Evolutionary conservation across 1,139 yeast genomes (phyloP).

Genomic region (Ogataea hybrid): DNA sequence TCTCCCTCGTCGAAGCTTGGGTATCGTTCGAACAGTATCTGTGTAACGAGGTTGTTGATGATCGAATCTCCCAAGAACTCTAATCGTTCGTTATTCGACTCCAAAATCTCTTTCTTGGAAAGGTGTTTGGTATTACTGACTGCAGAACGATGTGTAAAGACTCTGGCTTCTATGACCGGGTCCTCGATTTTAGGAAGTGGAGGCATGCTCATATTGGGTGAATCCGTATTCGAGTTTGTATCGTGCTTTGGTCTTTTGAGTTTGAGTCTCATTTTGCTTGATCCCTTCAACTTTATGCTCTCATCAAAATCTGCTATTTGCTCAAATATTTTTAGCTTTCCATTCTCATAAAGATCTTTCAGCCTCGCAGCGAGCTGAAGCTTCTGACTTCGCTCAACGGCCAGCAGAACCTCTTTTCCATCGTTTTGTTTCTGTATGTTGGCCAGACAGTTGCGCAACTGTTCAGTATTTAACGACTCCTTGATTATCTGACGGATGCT

Average conservation of each 20-base stretch:
- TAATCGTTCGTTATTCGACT: constrained; percentile 80
- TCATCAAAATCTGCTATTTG: constrained; percentile 33
- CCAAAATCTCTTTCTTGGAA: constrained; percentile 53
- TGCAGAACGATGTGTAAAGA: constrained; percentile 79
- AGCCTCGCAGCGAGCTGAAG: constrained; percentile 59
- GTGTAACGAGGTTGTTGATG: constrained; percentile 69
- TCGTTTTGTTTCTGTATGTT: constrained; percentile 11
- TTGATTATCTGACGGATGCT: constrained; percentile 49
- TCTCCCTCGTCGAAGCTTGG: constrained; percentile 82
- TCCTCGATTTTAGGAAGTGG: constrained; percentile 66
- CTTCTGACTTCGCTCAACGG: constrained; percentile 52
- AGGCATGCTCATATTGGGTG: constrained; percentile 45
- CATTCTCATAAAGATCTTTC: constrained; percentile 50
- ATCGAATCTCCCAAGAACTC: constrained; percentile 95
- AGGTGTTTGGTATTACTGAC: constrained; percentile 59
- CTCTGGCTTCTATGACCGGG: constrained; percentile 59
- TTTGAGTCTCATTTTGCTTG: constrained; percentile 16
- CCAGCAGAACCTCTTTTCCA: constrained; percentile 38
- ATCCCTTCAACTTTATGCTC: constrained; percentile 21
- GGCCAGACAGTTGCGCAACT: constrained; percentile 37
- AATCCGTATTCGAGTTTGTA: neutral
- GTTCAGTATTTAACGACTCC: constrained; percentile 50
- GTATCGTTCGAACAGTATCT: constrained; percentile 60
- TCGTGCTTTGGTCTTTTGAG: constrained; percentile 13
- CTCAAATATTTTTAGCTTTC: constrained; percentile 39